Percentiles rank a stretch among this genome's conserved stretches.
Evolutionary conservation across 202 grass and related monocot genomes (phyloP).

Genomic region (Zoysia matrella): DNA sequence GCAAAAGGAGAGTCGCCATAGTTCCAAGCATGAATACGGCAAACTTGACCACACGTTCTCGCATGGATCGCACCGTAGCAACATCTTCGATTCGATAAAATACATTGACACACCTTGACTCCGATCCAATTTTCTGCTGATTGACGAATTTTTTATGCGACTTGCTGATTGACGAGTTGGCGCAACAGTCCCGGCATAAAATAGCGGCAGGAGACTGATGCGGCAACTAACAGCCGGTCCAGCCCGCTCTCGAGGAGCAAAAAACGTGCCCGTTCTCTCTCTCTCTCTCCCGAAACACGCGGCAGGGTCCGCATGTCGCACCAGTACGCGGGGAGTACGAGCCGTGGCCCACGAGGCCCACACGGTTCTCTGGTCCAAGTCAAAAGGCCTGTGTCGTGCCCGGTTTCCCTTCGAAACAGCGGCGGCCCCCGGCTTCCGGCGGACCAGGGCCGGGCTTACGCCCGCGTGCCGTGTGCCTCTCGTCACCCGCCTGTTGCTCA

Average conservation of each 20-base stretch:
- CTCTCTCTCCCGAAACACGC: too few species aligned
- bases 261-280: too few species aligned
- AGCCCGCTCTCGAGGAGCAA: too few species aligned
- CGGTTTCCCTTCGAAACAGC: slow-evolving; percentile 21
- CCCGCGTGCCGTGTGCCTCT: background rate
- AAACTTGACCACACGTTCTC: too few species aligned
- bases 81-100: too few species aligned
- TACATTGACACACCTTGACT: too few species aligned
- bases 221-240: too few species aligned
- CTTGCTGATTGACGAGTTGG: background rate
- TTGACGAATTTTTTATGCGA: too few species aligned
- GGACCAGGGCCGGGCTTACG: background rate
- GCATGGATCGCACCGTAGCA: too few species aligned
- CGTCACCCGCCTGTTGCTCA: background rate
- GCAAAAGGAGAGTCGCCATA: too few species aligned
- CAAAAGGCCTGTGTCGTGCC: background rate
- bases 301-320: background rate
- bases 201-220: background rate
- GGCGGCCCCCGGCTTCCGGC: slow-evolving; percentile 4
- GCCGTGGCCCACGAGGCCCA: background rate
- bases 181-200: slow-evolving; percentile 3
- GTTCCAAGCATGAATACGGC: too few species aligned
- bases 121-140: too few species aligned
- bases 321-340: background rate
- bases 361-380: background rate